Evolutionary conservation across 2,329 filamentous ascomycete species (phyloP), one percentile per base, ranked within the genome.

Genomic region (Pestalotiopsis sp.): DNA sequence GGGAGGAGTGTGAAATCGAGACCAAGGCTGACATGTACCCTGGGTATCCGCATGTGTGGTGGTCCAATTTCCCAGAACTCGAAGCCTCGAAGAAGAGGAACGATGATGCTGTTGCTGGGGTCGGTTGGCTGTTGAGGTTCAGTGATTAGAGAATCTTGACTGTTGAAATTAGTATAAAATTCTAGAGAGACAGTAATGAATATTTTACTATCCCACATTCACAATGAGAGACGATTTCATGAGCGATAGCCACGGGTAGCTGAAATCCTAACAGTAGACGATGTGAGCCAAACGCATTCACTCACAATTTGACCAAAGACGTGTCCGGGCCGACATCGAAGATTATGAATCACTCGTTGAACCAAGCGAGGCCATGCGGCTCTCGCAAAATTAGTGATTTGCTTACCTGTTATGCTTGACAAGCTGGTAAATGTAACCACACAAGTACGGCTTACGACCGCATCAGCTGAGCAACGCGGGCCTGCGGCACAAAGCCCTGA

Each of bases 11-110:
- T 45, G 27, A 23, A n/a, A 25, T 67, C 12, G 7, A 27, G 4
- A 67, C 66, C 14, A 67, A 38, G 36, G 66, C 45, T 1, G 58
- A 63, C 23, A 5, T 67, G 2, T 67, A 67, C 17, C 27, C 39
- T 3, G 57, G 66, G 4, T 67, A 63, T 41, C 17, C 31, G 13
- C 66, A 67, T 63, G 41, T 38, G 3, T 67, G 57, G 57, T 67
- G 66, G 66, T 41, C 20, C 0, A 25, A 27, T 25, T 66, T 38
- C 39, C 64, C 64, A 58, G 49, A 58, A 25, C 36, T 66, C 2
- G 49, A 36, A 1, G 36, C 49, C 20, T 45, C 64, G 2, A 57
- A 58, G 64, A 56, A 39, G 49, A 31, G 64, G 27, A 45, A 66
- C 4, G 49, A 66, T n/a, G 64, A 66, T 39, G 49, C 49, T 57